Percentiles rank a stretch among this genome's conserved stretches.
These are phyloP conservation scores for Chloropicon primus DNA, from an alignment of 139 green algal genomes.

Conservation along the genomic window DNA sequence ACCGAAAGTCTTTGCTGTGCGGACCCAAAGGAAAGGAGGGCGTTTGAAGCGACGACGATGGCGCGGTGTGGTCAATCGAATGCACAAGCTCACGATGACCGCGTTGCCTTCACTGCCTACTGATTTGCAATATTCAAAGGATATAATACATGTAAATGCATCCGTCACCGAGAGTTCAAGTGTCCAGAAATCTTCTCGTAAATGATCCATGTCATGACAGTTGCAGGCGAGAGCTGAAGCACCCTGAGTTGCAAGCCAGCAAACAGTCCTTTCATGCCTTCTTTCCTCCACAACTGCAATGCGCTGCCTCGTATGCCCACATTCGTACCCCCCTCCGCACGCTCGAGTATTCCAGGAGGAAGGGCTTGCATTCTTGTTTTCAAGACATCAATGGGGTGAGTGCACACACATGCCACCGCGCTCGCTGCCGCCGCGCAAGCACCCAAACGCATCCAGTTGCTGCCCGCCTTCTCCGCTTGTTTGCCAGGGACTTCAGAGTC, in stretches of 20 bases:
- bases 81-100: no score
- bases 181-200: not conserved
- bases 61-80: no score
- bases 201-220: not conserved
- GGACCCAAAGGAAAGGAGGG: no score
- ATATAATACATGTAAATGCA: not conserved
- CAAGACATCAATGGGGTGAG: not conserved
- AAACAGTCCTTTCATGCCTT: not conserved
- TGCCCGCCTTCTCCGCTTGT: no score
- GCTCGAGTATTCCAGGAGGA: not conserved
- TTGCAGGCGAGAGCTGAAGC: not conserved
- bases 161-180: no score
- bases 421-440: not conserved
- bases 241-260: not conserved
- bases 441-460: no score
- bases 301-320: no score
- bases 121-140: no score
- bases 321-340: no score
- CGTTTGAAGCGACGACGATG: no score
- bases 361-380: not conserved
- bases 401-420: not conserved
- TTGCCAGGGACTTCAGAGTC: not conserved
- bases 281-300: not conserved
- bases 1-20: no score
- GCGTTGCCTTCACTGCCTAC: no score